Base-by-base conservation (phyloP, 2,329 filamentous ascomycete genomes). In the Endocalyx cinctus region DNA sequence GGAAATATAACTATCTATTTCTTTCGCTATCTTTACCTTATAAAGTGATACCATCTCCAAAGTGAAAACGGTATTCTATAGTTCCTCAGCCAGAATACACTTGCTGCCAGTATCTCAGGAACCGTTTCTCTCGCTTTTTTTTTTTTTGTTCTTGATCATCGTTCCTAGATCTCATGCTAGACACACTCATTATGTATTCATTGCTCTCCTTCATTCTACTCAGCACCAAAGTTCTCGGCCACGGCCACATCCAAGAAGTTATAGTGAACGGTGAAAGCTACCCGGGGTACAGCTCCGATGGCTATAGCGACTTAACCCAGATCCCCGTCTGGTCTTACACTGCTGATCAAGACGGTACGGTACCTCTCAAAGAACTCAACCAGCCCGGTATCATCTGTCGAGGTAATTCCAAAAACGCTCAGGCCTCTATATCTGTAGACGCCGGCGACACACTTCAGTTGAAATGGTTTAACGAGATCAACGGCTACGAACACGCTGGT, bases 221-320 rank as follows among this genome's bases (percentile, higher is more conserved):
- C n/a, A n/a, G n/a, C n/a, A 28, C 32, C 5, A 22, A 18, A 5
- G 44, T 40, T 4, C 28, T 37, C 11, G 43, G 38, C 6, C 47
- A 50, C 11, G 47, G 47, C 12, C 47, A 50, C 29, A 37, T 50
- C n/a, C 37, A 36, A 13, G 38, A 41, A 23, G 40, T 47, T 7
- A 28, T 48, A 17, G 38, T 34, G n/a, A 25, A 44, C 18, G 45
- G 41, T 11, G 26, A 35, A 11, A 31, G 38, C 6, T 50, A 46
- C 20, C 38, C 35, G 4, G 47, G 47, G 3, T 50, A 25, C 23
- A 43, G 48, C 44, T 60, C 62, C 16, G 59, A 1, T 17, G 59
- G 1, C 17, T 28, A 27, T 18, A 13, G 48, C 31, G 48, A 55
- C 36, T 38, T 52, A 22, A 47, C 39, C 15, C 34, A 46, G 14